phyloP scores from a whole-genome alignment of 139 green algal species.

The Medakamo hakoo region DNA sequence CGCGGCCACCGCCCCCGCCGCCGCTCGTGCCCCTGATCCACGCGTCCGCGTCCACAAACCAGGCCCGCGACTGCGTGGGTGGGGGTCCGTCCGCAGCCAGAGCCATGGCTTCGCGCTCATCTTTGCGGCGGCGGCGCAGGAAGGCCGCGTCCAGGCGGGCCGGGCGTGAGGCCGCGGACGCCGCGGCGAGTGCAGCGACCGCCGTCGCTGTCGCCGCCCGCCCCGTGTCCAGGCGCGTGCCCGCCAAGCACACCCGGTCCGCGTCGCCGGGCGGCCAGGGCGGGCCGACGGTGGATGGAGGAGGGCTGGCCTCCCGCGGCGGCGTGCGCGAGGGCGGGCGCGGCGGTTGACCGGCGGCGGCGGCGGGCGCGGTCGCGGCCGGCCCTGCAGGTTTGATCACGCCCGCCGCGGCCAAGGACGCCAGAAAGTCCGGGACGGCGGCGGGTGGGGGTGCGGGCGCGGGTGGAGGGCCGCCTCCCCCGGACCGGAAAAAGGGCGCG shows the following conservation, averaged over 20 bases:
- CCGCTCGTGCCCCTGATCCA: conserved; percentile 23
- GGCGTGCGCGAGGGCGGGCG: too few relatives aligned
- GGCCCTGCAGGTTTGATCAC: conserved; percentile 2
- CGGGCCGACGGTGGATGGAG: too few relatives aligned
- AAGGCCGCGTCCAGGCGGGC: not conserved
- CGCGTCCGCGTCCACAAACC: conserved; percentile 21
- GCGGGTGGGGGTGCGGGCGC: conserved; percentile 2
- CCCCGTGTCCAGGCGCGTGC: too few relatives aligned
- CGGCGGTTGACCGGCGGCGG: too few relatives aligned
- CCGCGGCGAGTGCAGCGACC: not conserved
- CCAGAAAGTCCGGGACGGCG: conserved; percentile 1
- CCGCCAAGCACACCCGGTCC: too few relatives aligned
- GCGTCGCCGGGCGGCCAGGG: too few relatives aligned
- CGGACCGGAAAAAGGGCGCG: too few relatives aligned
- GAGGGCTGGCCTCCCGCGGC: too few relatives aligned
- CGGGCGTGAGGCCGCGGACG: conserved; percentile 6
- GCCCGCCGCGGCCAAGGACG: conserved; percentile 5
- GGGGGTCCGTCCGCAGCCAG: too few relatives aligned
- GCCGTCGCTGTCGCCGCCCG: conserved; percentile 1
- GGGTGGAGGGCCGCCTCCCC: too few relatives aligned
- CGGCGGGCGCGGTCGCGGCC: too few relatives aligned
- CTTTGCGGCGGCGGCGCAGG: not conserved
- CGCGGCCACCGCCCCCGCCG: conserved; percentile 1
- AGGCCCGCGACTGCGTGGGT: conserved; percentile 1
- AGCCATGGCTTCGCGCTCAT: not conserved